Base-by-base conservation (phyloP, 768 basidiomycete genomes). In the Ramaria sp. region DNA sequence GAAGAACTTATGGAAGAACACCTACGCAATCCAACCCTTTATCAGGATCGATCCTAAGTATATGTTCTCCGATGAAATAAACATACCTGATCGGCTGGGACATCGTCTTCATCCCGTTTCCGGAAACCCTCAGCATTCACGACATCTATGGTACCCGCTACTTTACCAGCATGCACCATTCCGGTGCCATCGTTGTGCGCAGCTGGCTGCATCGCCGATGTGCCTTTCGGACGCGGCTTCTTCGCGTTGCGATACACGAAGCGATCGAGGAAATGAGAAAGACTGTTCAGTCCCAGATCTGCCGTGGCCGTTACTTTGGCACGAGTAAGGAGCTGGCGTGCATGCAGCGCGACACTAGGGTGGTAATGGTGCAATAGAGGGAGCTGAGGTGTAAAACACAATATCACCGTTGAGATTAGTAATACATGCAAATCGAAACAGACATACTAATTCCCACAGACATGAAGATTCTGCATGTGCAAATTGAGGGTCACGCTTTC, bases 161-260 rank as follows among this genome's bases (percentile, higher is more conserved):
- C 72, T 57, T 84, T 80, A 83, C 83, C 64, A 78, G 82, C 46
- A 82, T 66, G 42, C 91, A 76, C 70, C 86, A 91, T 82, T 2
- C 88, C 82, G 1, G 72, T 71, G 12, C 77, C 74, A 57, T 84
- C 85, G n/a, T 78, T 62, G 1, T 74, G 76, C 49, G 77, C 78
- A 6, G 87, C 86, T n/a, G 92, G 92, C 71, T 99, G 95, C 96
- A 98, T 98, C 54, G 89, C 88, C 60, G 86, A 90, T 0, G 81
- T 76, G n/a, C 93, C 94, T 65, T 83, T 86, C 7, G 79, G 72
- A 56, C 73, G 76, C 1, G 71, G 61, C 63, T 86, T 84, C 73
- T 97, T 98, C 0, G 93, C 85, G 67, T 98, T 97, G 70, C 93
- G 91, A 75, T 91, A 97, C 43, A 97, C 90, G 72, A 98, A 97